These are phyloP conservation scores for Neurospora africana DNA, from an alignment of 495 filamentous ascomycete genomes.

Conservation along the genomic window DNA sequence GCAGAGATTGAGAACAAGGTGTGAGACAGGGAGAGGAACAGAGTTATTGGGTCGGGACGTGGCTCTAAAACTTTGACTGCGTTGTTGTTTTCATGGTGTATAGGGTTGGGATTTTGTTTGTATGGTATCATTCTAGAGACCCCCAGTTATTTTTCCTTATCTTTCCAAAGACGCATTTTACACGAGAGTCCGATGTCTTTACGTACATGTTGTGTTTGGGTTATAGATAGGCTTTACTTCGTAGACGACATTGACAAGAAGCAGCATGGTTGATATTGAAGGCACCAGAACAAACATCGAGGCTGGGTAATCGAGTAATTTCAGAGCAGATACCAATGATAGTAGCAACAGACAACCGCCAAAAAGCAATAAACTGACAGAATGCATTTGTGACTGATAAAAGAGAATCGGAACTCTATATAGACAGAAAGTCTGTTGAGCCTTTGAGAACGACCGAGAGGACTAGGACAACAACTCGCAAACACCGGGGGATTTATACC, in stretches of 20 bases:
- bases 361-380: background rate
- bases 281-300: background rate
- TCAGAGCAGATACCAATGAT: background rate
- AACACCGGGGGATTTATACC: constrained; percentile 11
- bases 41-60: background rate
- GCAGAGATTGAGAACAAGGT: background rate
- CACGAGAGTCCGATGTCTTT: background rate
- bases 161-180: constrained; percentile 1
- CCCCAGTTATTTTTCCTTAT: background rate
- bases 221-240: background rate
- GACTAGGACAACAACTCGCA: background rate
- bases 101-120: constrained; percentile 4
- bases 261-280: background rate
- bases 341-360: background rate
- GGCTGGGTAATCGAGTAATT: background rate
- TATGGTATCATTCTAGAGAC: constrained; percentile 5
- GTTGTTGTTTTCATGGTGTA: background rate
- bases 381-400: background rate
- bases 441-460: background rate
- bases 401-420: background rate
- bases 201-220: background rate
- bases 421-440: background rate
- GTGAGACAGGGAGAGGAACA: background rate
- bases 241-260: background rate
- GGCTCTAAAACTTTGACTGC: background rate